Conservation (phyloP, 2,329 filamentous ascomycete species). For the Neophaeococcomyces aloes region DNA sequence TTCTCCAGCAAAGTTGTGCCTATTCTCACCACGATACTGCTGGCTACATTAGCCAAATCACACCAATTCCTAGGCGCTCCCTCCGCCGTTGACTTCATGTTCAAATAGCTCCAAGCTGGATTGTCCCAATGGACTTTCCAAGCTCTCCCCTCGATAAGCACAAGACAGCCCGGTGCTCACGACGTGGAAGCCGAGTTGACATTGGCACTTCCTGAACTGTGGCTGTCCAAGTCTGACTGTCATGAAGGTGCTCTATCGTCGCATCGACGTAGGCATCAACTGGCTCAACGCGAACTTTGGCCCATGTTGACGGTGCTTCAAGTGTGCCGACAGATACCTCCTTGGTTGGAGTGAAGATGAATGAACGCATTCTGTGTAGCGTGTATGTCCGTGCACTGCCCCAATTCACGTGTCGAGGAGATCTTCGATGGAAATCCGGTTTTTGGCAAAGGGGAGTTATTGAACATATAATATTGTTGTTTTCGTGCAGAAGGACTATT, state of each 20-base stretch:
- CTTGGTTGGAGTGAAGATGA: slow-evolving; percentile 1
- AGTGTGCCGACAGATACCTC: neutral
- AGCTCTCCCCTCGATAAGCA: neutral
- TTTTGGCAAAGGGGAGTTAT: no score
- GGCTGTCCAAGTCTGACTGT: neutral
- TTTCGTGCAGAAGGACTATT: no score
- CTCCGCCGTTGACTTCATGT: no score
- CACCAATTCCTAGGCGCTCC: no score
- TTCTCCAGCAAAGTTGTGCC: no score
- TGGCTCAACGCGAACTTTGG: neutral
- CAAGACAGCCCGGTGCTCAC: neutral
- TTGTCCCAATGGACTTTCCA: neutral
- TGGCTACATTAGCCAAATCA: no score
- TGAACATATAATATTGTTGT: no score
- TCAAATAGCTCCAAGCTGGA: slow-evolving; percentile 1
- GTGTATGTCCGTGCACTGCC: slow-evolving; percentile 1
- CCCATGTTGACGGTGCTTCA: neutral
- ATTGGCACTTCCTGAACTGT: no score
- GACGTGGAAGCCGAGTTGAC: neutral
- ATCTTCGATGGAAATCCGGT: neutral
- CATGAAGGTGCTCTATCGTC: neutral
- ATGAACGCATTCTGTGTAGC: neutral
- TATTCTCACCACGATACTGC: no score
- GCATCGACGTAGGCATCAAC: neutral
- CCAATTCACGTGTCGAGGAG: slow-evolving; percentile 1